Conservation (phyloP, 1,139 yeast species). For the Yamadazyma dendronema region DNA sequence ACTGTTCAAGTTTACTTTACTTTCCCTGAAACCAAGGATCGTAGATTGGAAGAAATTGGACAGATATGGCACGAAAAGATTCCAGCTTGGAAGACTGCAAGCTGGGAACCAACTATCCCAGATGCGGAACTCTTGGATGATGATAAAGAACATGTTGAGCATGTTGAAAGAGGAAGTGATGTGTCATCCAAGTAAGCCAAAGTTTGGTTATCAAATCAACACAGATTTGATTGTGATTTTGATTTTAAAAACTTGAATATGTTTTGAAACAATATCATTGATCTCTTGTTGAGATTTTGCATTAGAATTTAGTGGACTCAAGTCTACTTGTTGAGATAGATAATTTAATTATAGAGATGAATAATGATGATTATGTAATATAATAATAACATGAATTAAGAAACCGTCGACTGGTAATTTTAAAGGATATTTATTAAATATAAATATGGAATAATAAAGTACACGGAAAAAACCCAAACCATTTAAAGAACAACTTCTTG, state of each 20-base stretch:
- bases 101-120: slow-evolving; percentile 13
- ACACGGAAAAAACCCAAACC: slow-evolving; percentile 9
- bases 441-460: slow-evolving; percentile 4
- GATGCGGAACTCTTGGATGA: slow-evolving; percentile 5
- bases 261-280: slow-evolving; percentile 6
- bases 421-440: not conserved
- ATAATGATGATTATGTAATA: slow-evolving; percentile 5
- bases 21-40: slow-evolving; percentile 59
- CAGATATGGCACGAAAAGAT: slow-evolving; percentile 56
- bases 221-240: not conserved
- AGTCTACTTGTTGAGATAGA: slow-evolving; percentile 13
- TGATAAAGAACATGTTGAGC: slow-evolving; percentile 13
- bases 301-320: slow-evolving; percentile 10
- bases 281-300: slow-evolving; percentile 15
- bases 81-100: slow-evolving; percentile 53
- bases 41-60: slow-evolving; percentile 56
- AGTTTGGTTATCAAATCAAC: too few species aligned
- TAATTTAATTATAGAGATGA: slow-evolving; percentile 11
- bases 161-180: slow-evolving; percentile 13
- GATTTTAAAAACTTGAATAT: not conserved
- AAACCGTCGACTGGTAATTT: not conserved
- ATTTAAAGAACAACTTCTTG: slow-evolving; percentile 71
- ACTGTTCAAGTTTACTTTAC: slow-evolving; percentile 59
- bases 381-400: not conserved
- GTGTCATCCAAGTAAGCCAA: slow-evolving; percentile 9